Evolutionary conservation across 305 asterid genomes (phyloP), one percentile per base, ranked within the genome.

Genomic region (Fraxinus albicans): DNA sequence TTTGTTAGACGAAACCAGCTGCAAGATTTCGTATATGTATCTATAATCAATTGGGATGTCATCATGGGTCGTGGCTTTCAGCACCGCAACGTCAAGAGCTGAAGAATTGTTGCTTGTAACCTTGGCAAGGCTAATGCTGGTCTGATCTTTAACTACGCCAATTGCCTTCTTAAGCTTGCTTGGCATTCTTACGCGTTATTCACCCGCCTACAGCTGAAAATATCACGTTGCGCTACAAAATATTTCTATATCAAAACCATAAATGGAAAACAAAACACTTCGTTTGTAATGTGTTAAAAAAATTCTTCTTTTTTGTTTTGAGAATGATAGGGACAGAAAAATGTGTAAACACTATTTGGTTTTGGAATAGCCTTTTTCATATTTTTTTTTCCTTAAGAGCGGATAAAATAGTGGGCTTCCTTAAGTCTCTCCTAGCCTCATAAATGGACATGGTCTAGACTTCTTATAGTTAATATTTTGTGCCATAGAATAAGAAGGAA

Each of bases 111-210:
- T 90, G 89, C 88, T 87, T 1, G 93, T 82, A 85, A 95, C 97
- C 88, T 92, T 95, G 10, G 98, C 98, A 36, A 94, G 90, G 92
- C 99, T 80, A 34, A 95, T 94, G 94, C 98, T 94, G 63, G 99
- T 92, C 69, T 90, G 97, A 85, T 95, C 99, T 72, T 95, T 95
- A 23, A 95, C 98, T 55, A 94, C 98, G 36, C 89, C 94, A 58
- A 95, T 94, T 42, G 99, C 97, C 83, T 90, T 91, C 85, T 91
- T 90, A 36, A 95, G 88, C 87, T 89, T 94, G 91, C 98, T 93
- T 81, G 99, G 88, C 99, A 94, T 95, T 84, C 17, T 79, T 42
- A 65, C n/a, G n/a, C 3, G 8, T 10, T 65, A 1, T 65, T 65
- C 35, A 9, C 73, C 35, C 7, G 73, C 27, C 36, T 35, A 12